A percentile compares a stretch with the other conserved stretches of the same genome.
Evolutionary conservation across 2,329 filamentous ascomycete genomes (phyloP).

Genomic region (Pyrenophora teres): DNA sequence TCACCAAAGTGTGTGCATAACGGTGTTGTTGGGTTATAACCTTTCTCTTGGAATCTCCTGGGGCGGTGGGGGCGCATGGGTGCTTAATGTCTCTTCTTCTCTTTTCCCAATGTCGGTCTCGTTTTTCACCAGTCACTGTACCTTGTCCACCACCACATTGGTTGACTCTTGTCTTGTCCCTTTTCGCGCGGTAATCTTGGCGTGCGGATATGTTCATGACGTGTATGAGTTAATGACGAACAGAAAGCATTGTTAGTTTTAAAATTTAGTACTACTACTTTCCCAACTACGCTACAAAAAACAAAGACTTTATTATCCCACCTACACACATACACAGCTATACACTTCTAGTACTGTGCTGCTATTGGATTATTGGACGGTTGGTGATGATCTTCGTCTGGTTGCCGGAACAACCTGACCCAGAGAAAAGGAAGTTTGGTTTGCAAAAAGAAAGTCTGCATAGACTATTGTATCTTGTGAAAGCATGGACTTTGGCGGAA

Average conservation of each 20-base stretch:
- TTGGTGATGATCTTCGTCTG: too few species aligned
- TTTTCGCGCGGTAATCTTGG: conserved; percentile 23
- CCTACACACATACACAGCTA: background rate
- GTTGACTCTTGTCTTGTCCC: conserved; percentile 27
- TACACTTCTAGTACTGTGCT: too few species aligned
- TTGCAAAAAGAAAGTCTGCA: too few species aligned
- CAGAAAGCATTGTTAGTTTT: background rate
- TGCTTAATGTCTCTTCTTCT: conserved; percentile 16
- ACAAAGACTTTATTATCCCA: background rate
- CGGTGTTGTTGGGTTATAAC: conserved; percentile 17
- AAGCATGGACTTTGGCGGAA: too few species aligned
- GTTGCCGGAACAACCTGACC: too few species aligned
- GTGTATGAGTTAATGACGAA: conserved; percentile 33
- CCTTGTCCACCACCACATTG: conserved; percentile 6
- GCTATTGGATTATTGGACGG: too few species aligned
- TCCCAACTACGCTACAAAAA: conserved; percentile 17
- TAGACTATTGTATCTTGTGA: too few species aligned
- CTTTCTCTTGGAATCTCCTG: conserved; percentile 17
- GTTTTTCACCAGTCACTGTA: conserved; percentile 15
- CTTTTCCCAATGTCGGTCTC: conserved; percentile 2
- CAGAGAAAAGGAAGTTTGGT: too few species aligned
- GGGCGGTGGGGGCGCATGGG: conserved; percentile 25
- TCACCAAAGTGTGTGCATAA: conserved; percentile 19
- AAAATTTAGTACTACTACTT: conserved; percentile 2
- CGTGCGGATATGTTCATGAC: conserved; percentile 30